Evolutionary conservation across 805 yeast genomes (phyloP), one percentile per base, ranked within the genome.

Genomic region (Wickerhamiella siamensis): DNA sequence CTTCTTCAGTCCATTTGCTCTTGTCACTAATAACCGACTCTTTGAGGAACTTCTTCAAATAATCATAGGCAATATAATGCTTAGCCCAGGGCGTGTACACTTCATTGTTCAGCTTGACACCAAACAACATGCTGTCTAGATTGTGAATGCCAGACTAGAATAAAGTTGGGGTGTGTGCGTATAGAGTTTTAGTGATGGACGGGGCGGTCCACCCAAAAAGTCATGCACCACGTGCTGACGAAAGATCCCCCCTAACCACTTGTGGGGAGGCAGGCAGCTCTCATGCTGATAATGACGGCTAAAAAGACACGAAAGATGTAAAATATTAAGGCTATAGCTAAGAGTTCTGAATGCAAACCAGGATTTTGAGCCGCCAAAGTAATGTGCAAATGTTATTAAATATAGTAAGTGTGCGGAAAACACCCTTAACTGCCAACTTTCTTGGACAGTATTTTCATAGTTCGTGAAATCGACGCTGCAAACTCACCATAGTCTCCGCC

Each of bases 31-130:
- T 46, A 4, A 53, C 53, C 20, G 51, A 26, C 70, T 79, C 79
- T 52, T 84, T 82, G 55, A 91, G 66, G 45, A 77, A 77, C 53
- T 79, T 77, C 63, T 91, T 88, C 57, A 88, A 69, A 55, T 82
- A 88, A 62, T 88, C 96, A 55, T 88, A 88, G 41, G 82, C 72
- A 51, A 88, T 76, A 61, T 91, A 91, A 62, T 91, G 84, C 63
- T 79, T 72, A 58, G 74, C 79, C 98, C 98, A 88, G 1, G 96
- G 94, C 36, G 76, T 75, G 61, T 81, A 84, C 29, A 75, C 74
- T 58, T 87, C 96, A 49, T 74, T 76, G 41, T 79, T 78, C 43
- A 88, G 68, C 56, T 82, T 83, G 39, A 74, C 83, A 41, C 94
- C 94, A 56, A 88, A 88, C 42, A 88, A 63, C 97, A 91, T 86